These are phyloP conservation scores for Colletotrichum orbiculare DNA, from an alignment of 2,329 filamentous ascomycete genomes.

Conservation along the genomic window DNA sequence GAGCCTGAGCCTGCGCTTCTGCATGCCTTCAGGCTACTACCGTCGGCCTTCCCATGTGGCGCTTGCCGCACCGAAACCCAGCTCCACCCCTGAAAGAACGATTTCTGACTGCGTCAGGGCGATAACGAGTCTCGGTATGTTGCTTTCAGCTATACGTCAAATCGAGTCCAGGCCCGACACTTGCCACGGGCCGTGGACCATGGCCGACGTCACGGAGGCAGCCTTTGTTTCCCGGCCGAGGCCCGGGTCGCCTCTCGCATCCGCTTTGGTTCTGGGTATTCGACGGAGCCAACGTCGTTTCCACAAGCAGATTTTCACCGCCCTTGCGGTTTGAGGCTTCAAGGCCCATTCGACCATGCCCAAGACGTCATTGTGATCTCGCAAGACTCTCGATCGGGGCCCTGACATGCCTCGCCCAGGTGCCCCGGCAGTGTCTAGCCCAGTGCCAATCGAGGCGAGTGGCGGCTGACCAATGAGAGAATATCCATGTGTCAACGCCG, in stretches of 20 bases:
- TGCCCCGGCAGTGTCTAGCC: slow-evolving; percentile 35
- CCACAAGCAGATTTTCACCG: slow-evolving; percentile 26
- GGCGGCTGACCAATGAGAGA: slow-evolving; percentile 36
- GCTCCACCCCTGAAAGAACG: slow-evolving; percentile 5
- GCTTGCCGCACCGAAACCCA: slow-evolving; percentile 26
- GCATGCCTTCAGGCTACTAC: slow-evolving; percentile 1
- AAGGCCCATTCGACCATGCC: slow-evolving; percentile 20
- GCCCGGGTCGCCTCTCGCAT: slow-evolving; percentile 18
- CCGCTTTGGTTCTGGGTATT: slow-evolving; percentile 16
- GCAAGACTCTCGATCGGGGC: slow-evolving; percentile 30
- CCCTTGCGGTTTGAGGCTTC: slow-evolving; percentile 6
- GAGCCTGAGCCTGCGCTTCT: slow-evolving; percentile 2
- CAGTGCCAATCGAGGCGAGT: slow-evolving; percentile 35
- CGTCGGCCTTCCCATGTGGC: slow-evolving; percentile 31
- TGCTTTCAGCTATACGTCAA: slow-evolving; percentile 4
- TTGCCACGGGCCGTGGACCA: slow-evolving; percentile 26
- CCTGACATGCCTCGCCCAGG: slow-evolving; percentile 32
- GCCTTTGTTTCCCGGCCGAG: slow-evolving; percentile 23
- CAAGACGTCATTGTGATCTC: slow-evolving; percentile 35
- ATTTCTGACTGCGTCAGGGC: background rate
- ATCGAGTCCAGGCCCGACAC: slow-evolving; percentile 19
- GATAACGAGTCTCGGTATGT: background rate
- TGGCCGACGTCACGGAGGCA: slow-evolving; percentile 30
- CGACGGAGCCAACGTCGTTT: slow-evolving; percentile 4
- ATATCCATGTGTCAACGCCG: slow-evolving; percentile 37